These are phyloP conservation scores for Penicillium sp. DNA, from an alignment of 2,329 filamentous ascomycete genomes.

Conservation along the genomic window DNA sequence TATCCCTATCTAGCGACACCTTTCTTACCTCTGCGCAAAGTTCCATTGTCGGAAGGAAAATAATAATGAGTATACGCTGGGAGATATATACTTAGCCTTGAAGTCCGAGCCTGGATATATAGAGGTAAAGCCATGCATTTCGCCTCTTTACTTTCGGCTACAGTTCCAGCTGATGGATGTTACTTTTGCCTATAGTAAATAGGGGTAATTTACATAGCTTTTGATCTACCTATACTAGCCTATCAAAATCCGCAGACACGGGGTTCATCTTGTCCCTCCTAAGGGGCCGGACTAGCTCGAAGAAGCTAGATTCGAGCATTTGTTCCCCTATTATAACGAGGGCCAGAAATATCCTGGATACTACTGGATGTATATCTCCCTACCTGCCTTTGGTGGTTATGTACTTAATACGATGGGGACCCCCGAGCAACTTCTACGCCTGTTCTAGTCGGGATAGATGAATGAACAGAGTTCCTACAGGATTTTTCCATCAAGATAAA, in stretches of 20 bases:
- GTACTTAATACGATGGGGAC: not conserved
- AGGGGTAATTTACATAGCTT: not conserved
- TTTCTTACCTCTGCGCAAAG: not conserved
- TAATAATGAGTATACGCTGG: not conserved
- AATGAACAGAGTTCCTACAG: not conserved
- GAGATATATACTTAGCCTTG: not conserved
- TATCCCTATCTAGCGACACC: not conserved
- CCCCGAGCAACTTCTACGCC: not conserved
- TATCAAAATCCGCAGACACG: not conserved
- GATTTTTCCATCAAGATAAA: too few relatives aligned
- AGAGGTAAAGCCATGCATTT: not conserved
- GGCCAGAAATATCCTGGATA: not conserved
- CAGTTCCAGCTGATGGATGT: not conserved
- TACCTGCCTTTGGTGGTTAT: not conserved
- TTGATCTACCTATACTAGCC: not conserved
- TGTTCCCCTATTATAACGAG: not conserved
- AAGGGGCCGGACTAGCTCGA: too few relatives aligned
- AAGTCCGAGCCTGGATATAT: not conserved
- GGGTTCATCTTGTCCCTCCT: not conserved
- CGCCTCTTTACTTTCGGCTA: not conserved
- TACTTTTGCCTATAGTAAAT: not conserved
- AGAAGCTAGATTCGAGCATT: not conserved
- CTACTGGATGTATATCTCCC: not conserved
- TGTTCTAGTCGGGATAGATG: not conserved
- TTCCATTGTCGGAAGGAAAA: not conserved